These are phyloP conservation scores for Xylariales sp. DNA, from an alignment of 2,329 filamentous ascomycete species.

Conservation along the genomic window DNA sequence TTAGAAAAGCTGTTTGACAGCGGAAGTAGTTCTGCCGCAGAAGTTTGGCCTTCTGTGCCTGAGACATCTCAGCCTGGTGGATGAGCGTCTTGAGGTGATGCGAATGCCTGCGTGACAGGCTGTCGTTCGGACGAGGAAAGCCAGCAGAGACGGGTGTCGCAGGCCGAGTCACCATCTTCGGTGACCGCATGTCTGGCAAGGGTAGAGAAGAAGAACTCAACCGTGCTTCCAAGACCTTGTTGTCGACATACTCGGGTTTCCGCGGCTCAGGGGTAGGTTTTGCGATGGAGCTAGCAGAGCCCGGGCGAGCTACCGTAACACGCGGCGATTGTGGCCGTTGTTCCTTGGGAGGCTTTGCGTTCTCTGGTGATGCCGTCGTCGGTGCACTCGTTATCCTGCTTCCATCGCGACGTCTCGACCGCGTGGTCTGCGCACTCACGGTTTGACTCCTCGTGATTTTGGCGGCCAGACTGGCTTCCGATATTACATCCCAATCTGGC, in stretches of 20 bases:
- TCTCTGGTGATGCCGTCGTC: constrained; percentile 27
- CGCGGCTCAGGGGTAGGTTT: constrained; percentile 12
- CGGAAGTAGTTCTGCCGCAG: constrained; percentile 79
- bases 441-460: constrained; percentile 67
- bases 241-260: constrained; percentile 46
- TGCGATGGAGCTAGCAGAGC: constrained; percentile 1
- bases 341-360: constrained; percentile 15
- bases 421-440: constrained; percentile 46
- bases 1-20: constrained; percentile 74
- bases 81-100: constrained; percentile 54
- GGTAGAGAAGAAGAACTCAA: constrained; percentile 65
- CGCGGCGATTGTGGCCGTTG: constrained; percentile 6
- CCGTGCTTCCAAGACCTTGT: constrained; percentile 52
- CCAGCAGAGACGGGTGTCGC: constrained; percentile 55
- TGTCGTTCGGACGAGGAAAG: constrained; percentile 42
- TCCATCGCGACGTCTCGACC: constrained; percentile 45
- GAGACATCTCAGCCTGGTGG: constrained; percentile 57
- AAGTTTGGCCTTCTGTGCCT: constrained; percentile 64
- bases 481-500: constrained; percentile 55
- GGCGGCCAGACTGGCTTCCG: constrained; percentile 43
- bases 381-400: constrained; percentile 42
- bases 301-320: constrained; percentile 3
- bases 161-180: constrained; percentile 47
- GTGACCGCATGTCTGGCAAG: constrained; percentile 55
- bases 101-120: constrained; percentile 54